Base-by-base conservation (phyloP, 2,329 filamentous ascomycete species). In the Monilinia vaccinii-corymbosi region DNA sequence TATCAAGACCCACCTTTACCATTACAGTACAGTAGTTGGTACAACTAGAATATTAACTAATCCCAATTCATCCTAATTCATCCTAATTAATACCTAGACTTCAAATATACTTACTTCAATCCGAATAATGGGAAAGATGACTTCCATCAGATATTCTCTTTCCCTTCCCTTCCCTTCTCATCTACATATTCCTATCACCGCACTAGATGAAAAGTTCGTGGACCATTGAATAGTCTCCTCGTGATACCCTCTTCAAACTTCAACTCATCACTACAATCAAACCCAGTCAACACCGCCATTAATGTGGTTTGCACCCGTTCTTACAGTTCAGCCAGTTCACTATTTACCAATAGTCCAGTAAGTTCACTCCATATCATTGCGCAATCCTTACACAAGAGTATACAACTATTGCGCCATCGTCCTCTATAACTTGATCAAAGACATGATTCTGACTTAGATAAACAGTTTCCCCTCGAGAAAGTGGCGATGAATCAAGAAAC, bases 331-430 rank as follows among this genome's bases (percentile, higher is more conserved):
- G 3, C 40, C 40, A 10, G 32, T 31, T 59, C 56, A 59, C 40
- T 53, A 59, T 59, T 46, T 28, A 38, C 56, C 48, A 59, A 59
- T 59, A 59, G 21, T 59, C 10, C 56, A 59, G 56, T 59, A 59
- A 38, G 56, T 53, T 42, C 28, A 52, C 21, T 28, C 8, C 16
- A 46, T 28, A 13, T 18, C 38, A 28, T 59, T 18, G 48, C 48
- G 40, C 49, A 53, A 59, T 46, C 9, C 14, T 38, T 51, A 38
- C 25, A 10, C n/a, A n/a, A 52, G 28, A 52, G 34, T 28, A 16
- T n/a, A 25, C 34, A n/a, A 32, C 13, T 31, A 28, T 36, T 53
- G 48, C 56, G 38, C 56, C 48, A 59, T 53, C 34, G 13, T 8
- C 40, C 10, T 7, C 16, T 23, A 16, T 45, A 25, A 34, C 14